Base-by-base conservation (phyloP, 1,284 basidiomycete genomes). In the Chondrostereum purpureum region DNA sequence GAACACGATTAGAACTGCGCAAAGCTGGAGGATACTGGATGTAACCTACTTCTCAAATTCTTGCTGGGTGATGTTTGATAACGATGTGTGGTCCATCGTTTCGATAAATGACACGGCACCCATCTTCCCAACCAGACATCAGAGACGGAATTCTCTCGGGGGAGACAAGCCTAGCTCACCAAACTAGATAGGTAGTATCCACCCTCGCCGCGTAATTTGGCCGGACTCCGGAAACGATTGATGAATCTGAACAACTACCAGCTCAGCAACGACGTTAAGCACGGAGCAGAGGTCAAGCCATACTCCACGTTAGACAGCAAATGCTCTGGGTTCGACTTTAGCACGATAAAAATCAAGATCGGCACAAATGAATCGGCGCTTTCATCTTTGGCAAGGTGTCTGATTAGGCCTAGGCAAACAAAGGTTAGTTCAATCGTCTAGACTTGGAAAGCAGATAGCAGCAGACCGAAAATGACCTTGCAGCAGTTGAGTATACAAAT, bases 401-500 rank as follows among this genome's bases (percentile, higher is more conserved):
- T 81, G 50, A 98, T 91, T 41, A 97, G 68, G 42, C 92, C 90
- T 93, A 55, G 13, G 46, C 41, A 18, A 14, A 33, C 14, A n/a
- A n/a, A n/a, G n/a, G 51, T 41, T 33, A 47, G 27, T 52, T 40
- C 2, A 19, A 34, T 34, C n/a, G 6, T 8, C 18, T 19, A 19
- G 36, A 35, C 39, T 13, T n/a, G 27, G 8, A n/a, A 47, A 43
- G 31, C 17, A 39, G 35, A 27, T 31, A 50, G 37, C 49, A 36
- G 60, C 83, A 52, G 55, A 92, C 95, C 95, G 62, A 97, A 99
- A 59, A 99, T 98, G 66, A 99, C 93, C 72, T 99, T 99, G 81
- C 94, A 99, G 67, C 84, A 91, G 60, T 99, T 99, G 40, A 99
- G 70, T 39, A 99, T 88, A 67, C 96, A 99, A 50, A 99, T 99